These are phyloP conservation scores for Coemansia sp. DNA, from an alignment of 192 early-diverging fungal species.

Conservation along the genomic window DNA sequence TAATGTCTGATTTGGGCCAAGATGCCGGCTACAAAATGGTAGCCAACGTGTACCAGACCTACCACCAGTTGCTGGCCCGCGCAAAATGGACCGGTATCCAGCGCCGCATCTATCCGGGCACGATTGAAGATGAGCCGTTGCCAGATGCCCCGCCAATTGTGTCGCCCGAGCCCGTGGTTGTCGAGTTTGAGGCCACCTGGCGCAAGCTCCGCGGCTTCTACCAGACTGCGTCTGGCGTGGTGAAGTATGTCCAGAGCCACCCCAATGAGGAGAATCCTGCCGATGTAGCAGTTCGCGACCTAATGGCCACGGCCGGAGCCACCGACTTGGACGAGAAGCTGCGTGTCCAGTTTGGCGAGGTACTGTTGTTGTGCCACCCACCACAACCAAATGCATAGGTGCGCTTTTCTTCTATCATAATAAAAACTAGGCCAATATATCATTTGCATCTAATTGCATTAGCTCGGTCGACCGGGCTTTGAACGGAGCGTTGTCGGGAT, in stretches of 20 bases:
- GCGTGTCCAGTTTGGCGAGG: conserved; percentile 32
- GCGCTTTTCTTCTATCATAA: neutral
- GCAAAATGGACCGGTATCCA: conserved; percentile 9
- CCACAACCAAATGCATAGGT: neutral
- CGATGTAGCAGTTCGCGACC: conserved; percentile 7
- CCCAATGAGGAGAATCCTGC: conserved; percentile 18
- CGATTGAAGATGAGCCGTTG: conserved; percentile 14
- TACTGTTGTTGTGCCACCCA: conserved; percentile 22
- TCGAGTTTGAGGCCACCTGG: conserved; percentile 29
- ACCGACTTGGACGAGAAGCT: conserved; percentile 27
- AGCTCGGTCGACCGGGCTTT: neutral
- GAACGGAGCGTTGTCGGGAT: neutral
- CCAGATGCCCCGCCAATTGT: conserved; percentile 5
- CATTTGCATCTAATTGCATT: no score
- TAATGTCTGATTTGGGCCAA: conserved; percentile 16
- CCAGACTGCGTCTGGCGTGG: conserved; percentile 21
- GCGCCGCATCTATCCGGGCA: conserved; percentile 17
- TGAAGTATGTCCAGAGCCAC: conserved; percentile 12
- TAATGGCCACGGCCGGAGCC: conserved; percentile 28
- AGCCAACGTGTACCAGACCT: conserved; percentile 24
- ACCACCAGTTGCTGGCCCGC: conserved; percentile 14
- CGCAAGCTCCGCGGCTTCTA: conserved; percentile 14
- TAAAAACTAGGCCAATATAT: neutral
- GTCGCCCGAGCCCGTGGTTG: conserved; percentile 5
- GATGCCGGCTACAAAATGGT: conserved; percentile 25